Evolutionary conservation across 2,329 filamentous ascomycete genomes (phyloP), one percentile per base, ranked within the genome.

Genomic region (Dichotomopilus funicola): DNA sequence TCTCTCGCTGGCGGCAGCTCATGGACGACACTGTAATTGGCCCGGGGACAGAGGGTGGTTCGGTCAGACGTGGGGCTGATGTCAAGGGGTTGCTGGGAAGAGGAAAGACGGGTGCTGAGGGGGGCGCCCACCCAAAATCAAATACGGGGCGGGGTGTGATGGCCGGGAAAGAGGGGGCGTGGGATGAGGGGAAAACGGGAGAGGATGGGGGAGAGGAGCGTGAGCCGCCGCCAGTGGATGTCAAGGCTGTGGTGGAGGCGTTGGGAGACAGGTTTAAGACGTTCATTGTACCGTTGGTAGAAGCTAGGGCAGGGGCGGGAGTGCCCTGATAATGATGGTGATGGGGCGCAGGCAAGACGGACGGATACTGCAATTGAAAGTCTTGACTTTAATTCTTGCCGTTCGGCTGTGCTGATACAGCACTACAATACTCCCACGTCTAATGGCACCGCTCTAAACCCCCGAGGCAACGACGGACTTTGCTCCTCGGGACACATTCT

Each of bases 21-120:
- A 73, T 91, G 3, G 85, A 91, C 65, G 73, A 77, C n/a, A 88
- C 88, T 0, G 68, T 77, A 46, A 83, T 91, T 58, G 87, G 86
- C 1, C 86, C 88, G 0, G 76, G 10, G 13, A 13, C 11, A 31
- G 47, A 5, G 4, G n/a, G 70, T 1, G 85, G 85, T 0, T 72
- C 74, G 1, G 68, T 85, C 0, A 75, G 86, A 0, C 66, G 60
- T 6, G 82, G 81, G 11, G 75, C 71, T 37, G 79, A 82, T 13
- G 77, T 82, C 34, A 78, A 73, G 65, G 68, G 71, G 42, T 59
- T 65, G 31, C 67, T 70, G 42, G 70, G 71, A 5, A 69, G 70
- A 64, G 76, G 76, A 5, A 80, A 78, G 64, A 71, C 69, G 1
- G 72, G 45, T 1, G 34, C 9, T 12, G 41, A 10, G 2, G 35